These are phyloP conservation scores for Neurospora discreta DNA, from an alignment of 495 filamentous ascomycete genomes.

Conservation along the genomic window DNA sequence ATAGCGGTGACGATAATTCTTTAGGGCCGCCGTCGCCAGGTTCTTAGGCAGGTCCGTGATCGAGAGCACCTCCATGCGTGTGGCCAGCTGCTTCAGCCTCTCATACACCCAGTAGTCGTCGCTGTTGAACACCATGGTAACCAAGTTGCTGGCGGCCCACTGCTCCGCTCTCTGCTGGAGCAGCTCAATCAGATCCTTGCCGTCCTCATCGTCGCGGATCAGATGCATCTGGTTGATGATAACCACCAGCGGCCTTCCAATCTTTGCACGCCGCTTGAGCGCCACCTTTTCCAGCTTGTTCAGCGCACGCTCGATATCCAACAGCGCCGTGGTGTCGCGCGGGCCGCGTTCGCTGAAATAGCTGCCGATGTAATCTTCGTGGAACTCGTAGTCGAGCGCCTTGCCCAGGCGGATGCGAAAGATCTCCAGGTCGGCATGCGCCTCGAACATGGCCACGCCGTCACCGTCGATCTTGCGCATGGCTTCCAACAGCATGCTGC, in stretches of 20 bases:
- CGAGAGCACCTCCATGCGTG: constrained; percentile 81
- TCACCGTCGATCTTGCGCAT: constrained; percentile 86
- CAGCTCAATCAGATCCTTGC: constrained; percentile 81
- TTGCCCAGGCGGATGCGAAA: constrained; percentile 88
- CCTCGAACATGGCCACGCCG: constrained; percentile 85
- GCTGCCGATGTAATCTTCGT: constrained; percentile 82
- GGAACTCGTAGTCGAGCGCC: constrained; percentile 87
- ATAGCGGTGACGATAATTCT: constrained; percentile 63
- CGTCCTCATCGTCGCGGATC: constrained; percentile 80
- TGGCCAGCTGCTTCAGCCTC: constrained; percentile 77
- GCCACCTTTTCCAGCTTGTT: constrained; percentile 98
- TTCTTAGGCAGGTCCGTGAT: constrained; percentile 69
- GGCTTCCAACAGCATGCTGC: constrained; percentile 85
- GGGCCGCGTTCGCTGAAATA: constrained; percentile 92
- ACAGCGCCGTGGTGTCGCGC: constrained; percentile 74
- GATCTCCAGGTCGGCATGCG: constrained; percentile 88
- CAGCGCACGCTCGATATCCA: constrained; percentile 92
- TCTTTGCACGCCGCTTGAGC: constrained; percentile 44
- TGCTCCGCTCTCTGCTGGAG: constrained; percentile 92
- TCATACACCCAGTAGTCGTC: constrained; percentile 99
- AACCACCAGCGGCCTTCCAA: constrained; percentile 62
- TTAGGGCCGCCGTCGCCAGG: constrained; percentile 63
- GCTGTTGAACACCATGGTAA: constrained; percentile 83
- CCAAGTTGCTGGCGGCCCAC: constrained; percentile 83
- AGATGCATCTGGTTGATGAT: constrained; percentile 90